These are phyloP conservation scores for Phytophthora multivora DNA, from an alignment of 352 stramenopile genomes.

Conservation along the genomic window DNA sequence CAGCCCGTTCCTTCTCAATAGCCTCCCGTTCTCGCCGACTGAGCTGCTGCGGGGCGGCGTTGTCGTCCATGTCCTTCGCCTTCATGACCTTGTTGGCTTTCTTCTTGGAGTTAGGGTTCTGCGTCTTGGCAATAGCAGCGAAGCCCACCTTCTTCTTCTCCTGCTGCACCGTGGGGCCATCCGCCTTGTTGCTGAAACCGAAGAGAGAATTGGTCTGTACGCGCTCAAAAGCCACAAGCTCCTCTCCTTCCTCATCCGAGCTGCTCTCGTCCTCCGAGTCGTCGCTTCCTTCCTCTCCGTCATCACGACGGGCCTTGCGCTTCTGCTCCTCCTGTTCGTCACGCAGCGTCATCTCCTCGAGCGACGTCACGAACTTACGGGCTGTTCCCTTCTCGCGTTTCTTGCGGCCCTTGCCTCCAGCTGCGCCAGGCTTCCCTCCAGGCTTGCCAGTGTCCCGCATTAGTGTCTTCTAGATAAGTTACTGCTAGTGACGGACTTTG, in stretches of 20 bases:
- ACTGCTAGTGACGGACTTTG: conserved; percentile 12
- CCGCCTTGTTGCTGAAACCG: conserved; percentile 63
- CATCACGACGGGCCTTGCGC: conserved; percentile 73
- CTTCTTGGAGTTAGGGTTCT: conserved; percentile 84
- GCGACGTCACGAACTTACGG: conserved; percentile 82
- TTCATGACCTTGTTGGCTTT: conserved; percentile 87
- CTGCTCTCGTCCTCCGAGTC: conserved; percentile 59
- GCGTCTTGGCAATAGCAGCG: conserved; percentile 67
- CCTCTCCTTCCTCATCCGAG: conserved; percentile 59
- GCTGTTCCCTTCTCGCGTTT: conserved; percentile 79
- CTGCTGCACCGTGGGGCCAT: conserved; percentile 60
- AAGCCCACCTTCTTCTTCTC: conserved; percentile 79
- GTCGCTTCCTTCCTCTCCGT: conserved; percentile 48
- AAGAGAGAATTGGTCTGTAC: conserved; percentile 80
- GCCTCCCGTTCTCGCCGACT: conserved; percentile 85
- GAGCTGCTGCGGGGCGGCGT: conserved; percentile 68
- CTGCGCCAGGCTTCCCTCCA: conserved; percentile 54
- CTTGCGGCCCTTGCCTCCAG: conserved; percentile 57
- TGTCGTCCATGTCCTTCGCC: conserved; percentile 79
- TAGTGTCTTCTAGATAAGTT: conserved; percentile 2
- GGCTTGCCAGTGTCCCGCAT: conserved; percentile 60
- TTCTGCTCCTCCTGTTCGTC: conserved; percentile 79
- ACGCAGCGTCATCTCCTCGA: conserved; percentile 83
- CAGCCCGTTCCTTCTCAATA: conserved; percentile 82
- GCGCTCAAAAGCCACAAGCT: conserved; percentile 71